These are phyloP conservation scores for Vanrija sp. DNA, from an alignment of 1,284 basidiomycete genomes.

Conservation along the genomic window DNA sequence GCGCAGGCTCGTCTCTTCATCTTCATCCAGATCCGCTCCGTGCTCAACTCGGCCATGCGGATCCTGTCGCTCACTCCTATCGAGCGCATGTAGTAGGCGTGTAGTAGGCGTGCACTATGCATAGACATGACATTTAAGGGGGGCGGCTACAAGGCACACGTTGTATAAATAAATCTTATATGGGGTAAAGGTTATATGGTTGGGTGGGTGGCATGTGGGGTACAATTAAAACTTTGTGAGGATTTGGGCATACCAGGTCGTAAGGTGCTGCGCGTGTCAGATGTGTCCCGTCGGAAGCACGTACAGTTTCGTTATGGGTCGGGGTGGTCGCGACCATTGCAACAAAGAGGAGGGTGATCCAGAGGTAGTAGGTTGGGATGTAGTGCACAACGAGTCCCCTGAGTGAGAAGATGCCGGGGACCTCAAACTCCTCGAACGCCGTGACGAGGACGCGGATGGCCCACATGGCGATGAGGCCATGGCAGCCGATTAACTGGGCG, in stretches of 20 bases:
- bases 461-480: slow-evolving; percentile 39
- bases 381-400: slow-evolving; percentile 25
- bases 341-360: slow-evolving; percentile 31
- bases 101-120: slow-evolving; percentile 1
- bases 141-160: neutral
- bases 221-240: too few species aligned
- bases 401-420: slow-evolving; percentile 31
- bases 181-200: too few species aligned
- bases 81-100: slow-evolving; percentile 77
- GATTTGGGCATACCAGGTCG: too few species aligned
- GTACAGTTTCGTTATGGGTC: slow-evolving; percentile 22
- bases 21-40: slow-evolving; percentile 82
- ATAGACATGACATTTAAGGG: slow-evolving; percentile 1
- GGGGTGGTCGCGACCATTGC: slow-evolving; percentile 35
- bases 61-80: slow-evolving; percentile 83
- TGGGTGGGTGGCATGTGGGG: too few species aligned
- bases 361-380: slow-evolving; percentile 35
- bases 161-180: neutral
- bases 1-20: slow-evolving; percentile 86
- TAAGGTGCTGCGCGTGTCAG: neutral
- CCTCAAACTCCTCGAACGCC: slow-evolving; percentile 22
- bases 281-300: neutral
- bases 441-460: slow-evolving; percentile 31
- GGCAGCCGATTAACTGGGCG: slow-evolving; percentile 29
- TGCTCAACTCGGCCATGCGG: slow-evolving; percentile 79